Evolutionary conservation across 768 basidiomycete genomes (phyloP).

Genomic region (Lentinula edodes): DNA sequence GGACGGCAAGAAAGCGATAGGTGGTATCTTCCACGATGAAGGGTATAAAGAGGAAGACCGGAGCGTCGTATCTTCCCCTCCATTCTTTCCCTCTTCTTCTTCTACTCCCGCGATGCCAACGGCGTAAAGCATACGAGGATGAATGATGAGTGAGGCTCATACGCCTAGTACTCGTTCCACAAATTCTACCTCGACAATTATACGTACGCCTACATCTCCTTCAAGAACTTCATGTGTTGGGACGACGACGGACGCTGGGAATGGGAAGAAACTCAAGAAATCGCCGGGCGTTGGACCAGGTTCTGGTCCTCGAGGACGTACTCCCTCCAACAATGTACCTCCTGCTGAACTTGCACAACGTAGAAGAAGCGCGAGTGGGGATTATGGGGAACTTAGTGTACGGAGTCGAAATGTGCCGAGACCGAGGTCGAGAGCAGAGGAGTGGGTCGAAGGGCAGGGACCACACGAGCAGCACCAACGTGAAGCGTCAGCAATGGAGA

Average conservation of each 20-base stretch:
- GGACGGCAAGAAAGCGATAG: constrained; percentile 15
- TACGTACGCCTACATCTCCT: no score
- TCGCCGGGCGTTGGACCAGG: background rate
- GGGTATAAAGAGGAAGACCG: background rate
- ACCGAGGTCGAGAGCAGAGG: background rate
- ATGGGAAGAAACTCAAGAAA: background rate
- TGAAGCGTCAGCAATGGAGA: background rate
- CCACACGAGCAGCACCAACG: background rate
- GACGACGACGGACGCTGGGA: background rate
- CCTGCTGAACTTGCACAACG: background rate
- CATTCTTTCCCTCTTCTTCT: no score
- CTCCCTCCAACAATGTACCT: background rate
- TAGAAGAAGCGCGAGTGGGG: constrained; percentile 7
- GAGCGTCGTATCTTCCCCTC: constrained; percentile 8
- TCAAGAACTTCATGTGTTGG: no score
- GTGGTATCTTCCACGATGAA: constrained; percentile 7
- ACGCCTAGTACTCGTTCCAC: no score
- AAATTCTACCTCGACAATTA: no score
- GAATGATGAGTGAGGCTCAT: background rate
- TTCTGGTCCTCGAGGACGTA: background rate
- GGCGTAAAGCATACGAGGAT: background rate
- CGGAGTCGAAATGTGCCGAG: constrained; percentile 8
- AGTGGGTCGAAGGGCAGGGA: constrained; percentile 4
- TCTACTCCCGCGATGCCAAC: background rate
- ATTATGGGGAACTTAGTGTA: constrained; percentile 13